A percentile compares a stretch with the other conserved stretches of the same genome.
Evolutionary conservation across 2,329 filamentous ascomycete genomes (phyloP).

Genomic region (Chaetomiaceae sp.): DNA sequence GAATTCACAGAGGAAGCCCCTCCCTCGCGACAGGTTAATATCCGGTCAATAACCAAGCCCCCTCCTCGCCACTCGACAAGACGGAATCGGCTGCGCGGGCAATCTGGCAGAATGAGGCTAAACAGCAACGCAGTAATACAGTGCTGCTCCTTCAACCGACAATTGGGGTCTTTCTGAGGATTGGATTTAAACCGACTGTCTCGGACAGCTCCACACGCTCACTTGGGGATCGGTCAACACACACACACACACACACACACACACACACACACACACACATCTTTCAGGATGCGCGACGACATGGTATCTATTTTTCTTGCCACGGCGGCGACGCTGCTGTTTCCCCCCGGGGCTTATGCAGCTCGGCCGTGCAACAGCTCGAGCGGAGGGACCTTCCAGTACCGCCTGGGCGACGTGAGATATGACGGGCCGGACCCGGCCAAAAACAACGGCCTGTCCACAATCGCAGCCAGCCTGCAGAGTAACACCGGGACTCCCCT

Average conservation of each 20-base stretch:
- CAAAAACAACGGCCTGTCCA: slow-evolving; percentile 24
- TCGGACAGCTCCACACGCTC: not conserved
- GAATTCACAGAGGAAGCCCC: not conserved
- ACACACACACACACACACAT: no score
- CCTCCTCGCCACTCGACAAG: not conserved
- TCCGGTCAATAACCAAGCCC: slow-evolving; percentile 1
- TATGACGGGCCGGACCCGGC: slow-evolving; percentile 30
- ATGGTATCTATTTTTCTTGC: slow-evolving; percentile 12
- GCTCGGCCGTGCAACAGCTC: slow-evolving; percentile 26
- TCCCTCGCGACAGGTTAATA: not conserved
- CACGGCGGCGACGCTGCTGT: slow-evolving; percentile 2
- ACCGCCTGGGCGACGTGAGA: slow-evolving; percentile 30
- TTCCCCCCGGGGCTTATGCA: slow-evolving; percentile 19
- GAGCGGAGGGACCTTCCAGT: slow-evolving; percentile 24
- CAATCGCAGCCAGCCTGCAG: slow-evolving; percentile 29
- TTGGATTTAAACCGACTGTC: not conserved
- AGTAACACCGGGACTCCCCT: slow-evolving; percentile 28
- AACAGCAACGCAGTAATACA: not conserved
- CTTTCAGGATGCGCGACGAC: slow-evolving; percentile 20
- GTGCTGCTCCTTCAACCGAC: not conserved
- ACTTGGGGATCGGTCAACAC: not conserved
- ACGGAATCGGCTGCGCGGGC: slow-evolving; percentile 2
- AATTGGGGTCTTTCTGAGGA: not conserved
- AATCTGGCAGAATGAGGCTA: slow-evolving; percentile 19
- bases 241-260: no score